phyloP scores from a whole-genome alignment of 2,329 filamentous ascomycete genomes.

The Cercospora zeina region DNA sequence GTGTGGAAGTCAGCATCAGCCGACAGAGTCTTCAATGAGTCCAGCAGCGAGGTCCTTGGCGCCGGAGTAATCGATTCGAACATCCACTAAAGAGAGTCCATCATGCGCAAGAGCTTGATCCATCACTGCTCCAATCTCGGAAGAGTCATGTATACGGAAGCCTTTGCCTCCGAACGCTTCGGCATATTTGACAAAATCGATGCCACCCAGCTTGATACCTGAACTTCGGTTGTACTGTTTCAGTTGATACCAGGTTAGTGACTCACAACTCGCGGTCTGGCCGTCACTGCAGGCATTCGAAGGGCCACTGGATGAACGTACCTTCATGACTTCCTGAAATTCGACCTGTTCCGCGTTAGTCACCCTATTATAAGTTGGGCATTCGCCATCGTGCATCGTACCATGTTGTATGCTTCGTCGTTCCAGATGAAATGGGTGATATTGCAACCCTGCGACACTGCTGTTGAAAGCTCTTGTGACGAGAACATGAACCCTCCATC shows the following conservation, averaged over 20 bases:
- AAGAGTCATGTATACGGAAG: constrained; percentile 44
- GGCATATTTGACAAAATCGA: constrained; percentile 53
- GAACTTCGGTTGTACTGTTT: constrained; percentile 45
- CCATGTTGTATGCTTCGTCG: constrained; percentile 53
- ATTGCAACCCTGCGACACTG: constrained; percentile 51
- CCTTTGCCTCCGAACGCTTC: constrained; percentile 52
- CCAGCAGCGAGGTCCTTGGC: constrained; percentile 47
- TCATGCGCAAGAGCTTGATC: constrained; percentile 46
- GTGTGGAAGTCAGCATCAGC: constrained; percentile 24
- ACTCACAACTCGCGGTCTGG: neutral
- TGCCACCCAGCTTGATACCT: constrained; percentile 50
- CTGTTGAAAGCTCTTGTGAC: constrained; percentile 50
- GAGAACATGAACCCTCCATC: constrained; percentile 56
- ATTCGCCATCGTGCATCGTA: constrained; percentile 21
- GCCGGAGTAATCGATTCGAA: constrained; percentile 50
- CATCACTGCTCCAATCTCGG: constrained; percentile 49
- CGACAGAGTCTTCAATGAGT: constrained; percentile 43
- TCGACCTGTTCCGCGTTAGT: constrained; percentile 37
- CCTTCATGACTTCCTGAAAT: constrained; percentile 54
- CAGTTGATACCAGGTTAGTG: neutral
- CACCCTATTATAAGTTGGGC: neutral
- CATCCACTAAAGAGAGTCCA: constrained; percentile 51
- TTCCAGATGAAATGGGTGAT: constrained; percentile 57
- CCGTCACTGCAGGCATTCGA: neutral
- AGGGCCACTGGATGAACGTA: neutral